Evolutionary conservation across 306 rosid species (phyloP), one percentile per base, ranked within the genome.

Genomic region (Cucurbita moschata): DNA sequence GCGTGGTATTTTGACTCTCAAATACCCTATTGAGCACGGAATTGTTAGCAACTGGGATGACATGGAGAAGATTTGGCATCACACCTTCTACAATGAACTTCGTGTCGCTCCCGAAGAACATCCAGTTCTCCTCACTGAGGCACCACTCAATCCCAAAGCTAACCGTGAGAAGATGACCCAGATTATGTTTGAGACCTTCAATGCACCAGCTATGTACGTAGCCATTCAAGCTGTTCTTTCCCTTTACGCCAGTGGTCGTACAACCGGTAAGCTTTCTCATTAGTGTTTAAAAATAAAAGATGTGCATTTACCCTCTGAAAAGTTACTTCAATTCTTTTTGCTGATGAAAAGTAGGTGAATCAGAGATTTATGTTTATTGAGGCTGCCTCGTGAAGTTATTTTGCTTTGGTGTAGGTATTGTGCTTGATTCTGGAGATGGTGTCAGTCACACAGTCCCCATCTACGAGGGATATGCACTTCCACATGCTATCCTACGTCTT

Each of bases 191-290:
- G 79, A 80, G 69, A 80, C 79, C 79, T 80, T 80, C 77, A 80
- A 88, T 75, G 88, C 94, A 62, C 94, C 94, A n/a, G 90, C 94
- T 61, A 88, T 88, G 94, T 86, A 88, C 44, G 94, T 88, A 10
- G 94, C 90, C 74, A 88, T 88, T 64, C 94, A 88, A 70, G 82
- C 91, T 5, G 96, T 89, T 64, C 90, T 89, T 64, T 89, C 96
- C 63, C 96, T 89, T 50, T 89, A 89, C 78, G 92, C 92, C n/a
- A 89, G 96, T 81, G 96, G 96, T 26, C 96, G 96, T 83, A 89
- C 96, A 55, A 89, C 96, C 56, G 96, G 96, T 89, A 81, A 87
- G 74, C 74, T 70, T 46, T 70, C 60, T 69, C 16, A 16, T 23
- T 30, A 4, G 39, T 13, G 74, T 5, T 68, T 68, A 50, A 50